phyloP scores from a whole-genome alignment of 176 grass and related monocot genomes.

The Avena insularis region DNA sequence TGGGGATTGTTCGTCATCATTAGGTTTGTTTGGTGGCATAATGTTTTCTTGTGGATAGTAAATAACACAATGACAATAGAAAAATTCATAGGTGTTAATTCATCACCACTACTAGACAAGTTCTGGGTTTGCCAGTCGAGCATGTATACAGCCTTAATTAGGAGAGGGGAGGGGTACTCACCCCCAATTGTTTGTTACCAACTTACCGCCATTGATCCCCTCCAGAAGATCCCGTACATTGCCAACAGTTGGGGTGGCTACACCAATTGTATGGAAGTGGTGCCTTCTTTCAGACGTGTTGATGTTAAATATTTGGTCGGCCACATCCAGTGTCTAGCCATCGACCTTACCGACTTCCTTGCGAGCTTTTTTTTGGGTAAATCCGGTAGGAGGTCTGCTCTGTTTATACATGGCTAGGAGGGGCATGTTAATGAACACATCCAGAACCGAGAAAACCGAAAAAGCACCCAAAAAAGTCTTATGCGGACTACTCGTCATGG shows the following conservation, averaged over 20 bases:
- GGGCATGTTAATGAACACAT: too few relatives aligned
- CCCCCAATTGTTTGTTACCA: background rate
- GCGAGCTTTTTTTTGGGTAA: too few relatives aligned
- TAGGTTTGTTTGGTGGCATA: background rate
- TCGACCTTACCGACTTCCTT: too few relatives aligned
- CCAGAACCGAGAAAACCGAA: too few relatives aligned
- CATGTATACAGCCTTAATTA: background rate
- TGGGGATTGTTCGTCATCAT: background rate
- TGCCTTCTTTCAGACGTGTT: background rate
- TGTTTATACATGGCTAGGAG: too few relatives aligned
- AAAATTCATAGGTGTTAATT: background rate
- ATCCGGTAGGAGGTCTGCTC: too few relatives aligned
- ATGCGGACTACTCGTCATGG: too few relatives aligned
- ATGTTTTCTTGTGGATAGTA: background rate
- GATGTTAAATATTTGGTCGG: background rate
- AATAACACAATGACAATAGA: too few relatives aligned
- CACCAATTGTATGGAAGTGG: background rate
- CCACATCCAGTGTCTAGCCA: background rate
- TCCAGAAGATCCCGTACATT: background rate
- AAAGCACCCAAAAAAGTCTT: too few relatives aligned
- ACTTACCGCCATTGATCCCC: background rate
- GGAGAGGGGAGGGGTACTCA: background rate
- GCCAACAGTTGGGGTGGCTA: background rate
- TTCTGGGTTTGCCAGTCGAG: background rate
- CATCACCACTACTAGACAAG: background rate